phyloP scores from a whole-genome alignment of 2,329 filamentous ascomycete species.

The Colletotrichum horii region DNA sequence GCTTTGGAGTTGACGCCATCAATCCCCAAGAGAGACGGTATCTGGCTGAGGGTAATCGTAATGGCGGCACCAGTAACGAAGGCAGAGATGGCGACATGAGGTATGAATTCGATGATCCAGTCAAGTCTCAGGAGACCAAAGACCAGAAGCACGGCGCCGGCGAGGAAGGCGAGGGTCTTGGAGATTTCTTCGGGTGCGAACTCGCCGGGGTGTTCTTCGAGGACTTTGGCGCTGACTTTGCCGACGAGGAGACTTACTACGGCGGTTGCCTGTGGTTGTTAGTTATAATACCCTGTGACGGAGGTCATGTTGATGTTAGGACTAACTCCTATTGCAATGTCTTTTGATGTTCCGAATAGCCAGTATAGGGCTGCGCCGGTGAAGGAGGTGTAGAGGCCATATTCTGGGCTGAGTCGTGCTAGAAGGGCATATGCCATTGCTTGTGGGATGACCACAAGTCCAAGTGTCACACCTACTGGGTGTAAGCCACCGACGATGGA shows the following conservation, averaged over 20 bases:
- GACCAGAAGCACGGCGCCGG: conserved; percentile 53
- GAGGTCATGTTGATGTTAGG: no score
- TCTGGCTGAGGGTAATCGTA: conserved; percentile 55
- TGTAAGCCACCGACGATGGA: conserved; percentile 22
- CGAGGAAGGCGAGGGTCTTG: conserved; percentile 51
- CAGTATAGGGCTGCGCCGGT: conserved; percentile 82
- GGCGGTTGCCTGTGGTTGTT: conserved; percentile 56
- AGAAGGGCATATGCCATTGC: conserved; percentile 81
- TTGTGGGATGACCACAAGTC: conserved; percentile 78
- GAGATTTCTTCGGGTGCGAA: conserved; percentile 40
- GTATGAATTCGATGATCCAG: conserved; percentile 61
- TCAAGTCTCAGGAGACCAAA: conserved; percentile 56
- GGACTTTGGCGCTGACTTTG: conserved; percentile 45
- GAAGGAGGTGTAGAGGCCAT: conserved; percentile 82
- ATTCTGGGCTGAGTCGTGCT: conserved; percentile 70
- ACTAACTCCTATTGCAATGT: conserved; percentile 76
- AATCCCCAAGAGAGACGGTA: conserved; percentile 57
- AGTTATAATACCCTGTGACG: neutral
- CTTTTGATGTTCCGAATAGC: conserved; percentile 85
- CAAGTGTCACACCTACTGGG: conserved; percentile 44
- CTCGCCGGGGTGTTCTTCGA: conserved; percentile 35
- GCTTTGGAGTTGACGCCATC: conserved; percentile 53
- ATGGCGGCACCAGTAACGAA: conserved; percentile 61
- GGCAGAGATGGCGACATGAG: conserved; percentile 55
- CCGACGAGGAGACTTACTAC: conserved; percentile 57